Percentiles rank a stretch among this genome's conserved stretches.
Evolutionary conservation across 2,329 filamentous ascomycete species (phyloP).

Genomic region (Microcyclospora pomicola): DNA sequence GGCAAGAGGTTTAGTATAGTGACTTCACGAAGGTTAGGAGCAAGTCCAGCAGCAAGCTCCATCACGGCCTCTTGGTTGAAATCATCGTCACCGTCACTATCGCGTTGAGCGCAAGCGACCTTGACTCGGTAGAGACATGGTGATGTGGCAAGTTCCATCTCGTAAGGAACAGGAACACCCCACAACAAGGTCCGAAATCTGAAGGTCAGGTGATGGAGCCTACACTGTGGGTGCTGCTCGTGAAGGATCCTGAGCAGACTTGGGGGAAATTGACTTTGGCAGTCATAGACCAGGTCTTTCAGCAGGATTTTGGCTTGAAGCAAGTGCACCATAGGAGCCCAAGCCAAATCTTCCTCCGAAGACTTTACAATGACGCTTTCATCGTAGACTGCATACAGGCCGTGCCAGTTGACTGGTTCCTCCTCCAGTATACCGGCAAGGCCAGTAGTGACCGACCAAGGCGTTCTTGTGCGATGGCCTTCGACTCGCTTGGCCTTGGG

Average conservation of each 20-base stretch:
- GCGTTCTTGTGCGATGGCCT: neutral
- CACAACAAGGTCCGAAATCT: neutral
- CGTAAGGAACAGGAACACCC: neutral
- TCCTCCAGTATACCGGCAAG: neutral
- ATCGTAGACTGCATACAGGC: conserved; percentile 1
- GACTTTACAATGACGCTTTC: neutral
- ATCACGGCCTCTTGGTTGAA: conserved; percentile 1
- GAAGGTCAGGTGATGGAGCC: conserved; percentile 1
- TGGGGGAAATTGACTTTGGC: conserved; percentile 1
- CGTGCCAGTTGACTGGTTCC: neutral
- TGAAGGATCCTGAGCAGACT: conserved; percentile 1
- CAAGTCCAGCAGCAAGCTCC: conserved; percentile 1
- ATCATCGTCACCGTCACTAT: conserved; percentile 1
- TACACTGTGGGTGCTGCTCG: neutral
- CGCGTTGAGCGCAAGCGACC: neutral
- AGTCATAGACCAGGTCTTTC: neutral
- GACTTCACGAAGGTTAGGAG: neutral
- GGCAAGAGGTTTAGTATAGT: neutral
- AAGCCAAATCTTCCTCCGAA: conserved; percentile 1
- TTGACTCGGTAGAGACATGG: neutral
- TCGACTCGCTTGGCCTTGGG: neutral
- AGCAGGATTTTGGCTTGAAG: neutral
- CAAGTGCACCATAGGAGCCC: neutral
- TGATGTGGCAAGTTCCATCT: conserved; percentile 1
- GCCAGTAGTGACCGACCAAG: neutral